A percentile compares a stretch with the other conserved stretches of the same genome.
Conservation (phyloP, 208 protist species). For the Phytomonas francai region DNA sequence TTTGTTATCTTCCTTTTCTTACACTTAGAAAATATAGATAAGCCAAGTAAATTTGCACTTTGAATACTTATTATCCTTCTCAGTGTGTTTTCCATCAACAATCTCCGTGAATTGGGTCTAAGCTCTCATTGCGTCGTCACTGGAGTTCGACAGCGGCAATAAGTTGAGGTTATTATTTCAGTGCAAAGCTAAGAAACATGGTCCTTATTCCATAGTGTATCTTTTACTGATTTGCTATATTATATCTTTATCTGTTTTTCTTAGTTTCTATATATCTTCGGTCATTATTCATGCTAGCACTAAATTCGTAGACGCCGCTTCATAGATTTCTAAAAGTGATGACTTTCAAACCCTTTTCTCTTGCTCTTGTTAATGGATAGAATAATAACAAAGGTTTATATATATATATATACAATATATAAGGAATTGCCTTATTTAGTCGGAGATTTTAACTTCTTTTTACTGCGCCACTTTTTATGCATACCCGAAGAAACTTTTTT, state of each 20-base stretch:
- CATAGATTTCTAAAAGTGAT: not conserved
- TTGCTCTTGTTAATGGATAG: not conserved
- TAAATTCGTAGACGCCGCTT: not conserved
- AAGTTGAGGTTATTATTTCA: too few species aligned
- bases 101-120: too few species aligned
- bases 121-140: too few species aligned
- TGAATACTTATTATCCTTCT: too few species aligned
- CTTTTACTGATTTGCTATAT: constrained; percentile 2
- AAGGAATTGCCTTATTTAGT: not conserved
- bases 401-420: constrained; percentile 1
- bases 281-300: not conserved
- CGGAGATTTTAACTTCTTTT: not conserved
- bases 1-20: too few species aligned
- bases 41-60: too few species aligned
- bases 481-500: not conserved
- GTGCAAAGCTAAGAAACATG: too few species aligned
- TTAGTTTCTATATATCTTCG: constrained; percentile 1
- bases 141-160: too few species aligned
- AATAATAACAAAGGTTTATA: not conserved
- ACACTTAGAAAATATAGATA: too few species aligned
- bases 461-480: constrained; percentile 2
- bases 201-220: not conserved
- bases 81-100: too few species aligned
- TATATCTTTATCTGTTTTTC: constrained; percentile 1
- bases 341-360: not conserved